phyloP scores from a whole-genome alignment of 345 rosid species.

The Populus davidiana region DNA sequence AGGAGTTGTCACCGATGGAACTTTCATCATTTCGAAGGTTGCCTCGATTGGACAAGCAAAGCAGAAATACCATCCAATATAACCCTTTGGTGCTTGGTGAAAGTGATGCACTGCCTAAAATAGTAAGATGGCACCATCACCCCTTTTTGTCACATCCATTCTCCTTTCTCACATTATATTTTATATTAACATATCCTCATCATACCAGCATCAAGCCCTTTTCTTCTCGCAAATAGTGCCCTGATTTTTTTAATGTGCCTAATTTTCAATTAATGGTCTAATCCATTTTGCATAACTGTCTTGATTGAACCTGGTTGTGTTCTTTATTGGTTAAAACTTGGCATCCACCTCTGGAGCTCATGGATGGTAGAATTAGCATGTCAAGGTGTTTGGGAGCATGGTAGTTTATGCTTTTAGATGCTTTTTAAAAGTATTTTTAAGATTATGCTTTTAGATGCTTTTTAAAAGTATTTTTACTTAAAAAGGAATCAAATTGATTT shows the following conservation, averaged over 20 bases:
- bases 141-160: conserved; percentile 3
- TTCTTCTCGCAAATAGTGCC: not conserved
- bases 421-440: too few species aligned
- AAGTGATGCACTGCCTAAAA: conserved; percentile 40
- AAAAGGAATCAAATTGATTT: too few species aligned
- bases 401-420: too few species aligned
- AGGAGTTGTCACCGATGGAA: not conserved
- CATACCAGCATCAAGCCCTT: not conserved
- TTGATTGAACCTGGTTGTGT: not conserved
- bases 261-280: not conserved
- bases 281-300: not conserved
- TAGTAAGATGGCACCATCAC: conserved; percentile 35
- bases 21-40: conserved; percentile 17
- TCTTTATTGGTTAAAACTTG: not conserved
- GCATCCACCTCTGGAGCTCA: not conserved
- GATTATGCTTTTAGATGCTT: too few species aligned
- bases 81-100: conserved; percentile 16
- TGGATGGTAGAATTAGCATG: not conserved
- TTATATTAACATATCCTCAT: not conserved
- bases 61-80: conserved; percentile 17
- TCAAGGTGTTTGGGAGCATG: not conserved
- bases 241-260: not conserved
- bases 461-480: too few species aligned
- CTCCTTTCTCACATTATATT: not conserved
- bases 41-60: conserved; percentile 23